Percentiles rank a stretch among this genome's conserved stretches.
Conservation (phyloP, 768 basidiomycete genomes). For the Trametes coccinea region DNA sequence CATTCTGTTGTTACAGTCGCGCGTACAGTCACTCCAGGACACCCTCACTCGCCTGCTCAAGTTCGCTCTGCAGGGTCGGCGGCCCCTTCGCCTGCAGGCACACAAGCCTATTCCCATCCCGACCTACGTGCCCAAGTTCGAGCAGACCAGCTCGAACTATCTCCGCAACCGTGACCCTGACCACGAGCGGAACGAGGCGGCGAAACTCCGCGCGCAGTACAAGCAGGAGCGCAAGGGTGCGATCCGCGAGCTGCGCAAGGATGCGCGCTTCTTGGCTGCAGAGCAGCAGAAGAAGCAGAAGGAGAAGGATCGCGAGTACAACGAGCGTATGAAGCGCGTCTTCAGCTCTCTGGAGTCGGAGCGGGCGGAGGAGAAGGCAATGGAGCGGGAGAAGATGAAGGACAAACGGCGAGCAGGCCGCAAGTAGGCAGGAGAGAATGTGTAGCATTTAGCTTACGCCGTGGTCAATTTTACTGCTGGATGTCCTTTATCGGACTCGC, state of each 20-base stretch:
- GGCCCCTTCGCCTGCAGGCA: slow-evolving; percentile 80
- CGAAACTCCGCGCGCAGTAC: slow-evolving; percentile 84
- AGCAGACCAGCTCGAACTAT: slow-evolving; percentile 70
- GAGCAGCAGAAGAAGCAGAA: slow-evolving; percentile 83
- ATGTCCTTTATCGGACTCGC: too few relatives aligned
- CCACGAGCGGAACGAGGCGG: slow-evolving; percentile 81
- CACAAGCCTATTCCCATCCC: slow-evolving; percentile 97
- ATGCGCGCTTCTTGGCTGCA: slow-evolving; percentile 87
- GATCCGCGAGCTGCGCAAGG: slow-evolving; percentile 93
- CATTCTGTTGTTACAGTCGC: slow-evolving; percentile 39
- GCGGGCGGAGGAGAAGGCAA: slow-evolving; percentile 91
- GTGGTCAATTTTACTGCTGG: too few relatives aligned
- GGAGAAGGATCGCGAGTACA: slow-evolving; percentile 83
- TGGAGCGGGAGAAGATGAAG: slow-evolving; percentile 79
- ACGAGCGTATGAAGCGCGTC: slow-evolving; percentile 80
- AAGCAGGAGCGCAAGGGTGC: slow-evolving; percentile 98
- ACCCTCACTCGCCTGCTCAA: slow-evolving; percentile 64
- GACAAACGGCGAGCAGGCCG: slow-evolving; percentile 78
- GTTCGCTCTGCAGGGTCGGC: slow-evolving; percentile 70
- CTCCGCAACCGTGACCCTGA: slow-evolving; percentile 87
- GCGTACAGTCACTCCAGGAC: slow-evolving; percentile 46
- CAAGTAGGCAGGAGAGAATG: slow-evolving; percentile 43
- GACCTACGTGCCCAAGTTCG: slow-evolving; percentile 93
- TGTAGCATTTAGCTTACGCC: too few relatives aligned
- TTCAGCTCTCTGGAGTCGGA: slow-evolving; percentile 79